These are phyloP conservation scores for Calocera cornea DNA, from an alignment of 768 basidiomycete species.

Conservation along the genomic window DNA sequence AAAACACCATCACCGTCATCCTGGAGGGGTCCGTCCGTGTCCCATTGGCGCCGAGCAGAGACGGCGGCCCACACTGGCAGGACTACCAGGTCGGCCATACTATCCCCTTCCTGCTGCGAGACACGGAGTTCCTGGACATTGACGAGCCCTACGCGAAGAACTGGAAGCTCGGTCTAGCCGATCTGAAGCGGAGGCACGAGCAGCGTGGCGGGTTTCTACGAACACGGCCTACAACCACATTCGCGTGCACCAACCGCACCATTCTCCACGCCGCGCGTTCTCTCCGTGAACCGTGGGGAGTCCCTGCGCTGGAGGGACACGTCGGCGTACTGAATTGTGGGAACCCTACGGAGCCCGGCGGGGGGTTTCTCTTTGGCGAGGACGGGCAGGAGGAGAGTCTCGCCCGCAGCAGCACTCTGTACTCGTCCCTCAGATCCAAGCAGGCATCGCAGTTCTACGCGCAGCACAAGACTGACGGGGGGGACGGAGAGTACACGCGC, in stretches of 20 bases:
- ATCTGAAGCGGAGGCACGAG: too few species aligned
- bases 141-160: too few species aligned
- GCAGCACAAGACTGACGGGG: slow-evolving; percentile 34
- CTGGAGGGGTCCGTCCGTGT: too few species aligned
- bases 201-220: too few species aligned
- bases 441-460: slow-evolving; percentile 48
- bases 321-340: slow-evolving; percentile 28
- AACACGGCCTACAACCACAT: too few species aligned
- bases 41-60: too few species aligned
- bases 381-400: slow-evolving; percentile 73
- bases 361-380: slow-evolving; percentile 59
- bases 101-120: too few species aligned
- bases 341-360: slow-evolving; percentile 55
- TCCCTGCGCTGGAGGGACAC: background rate
- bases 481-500: slow-evolving; percentile 55
- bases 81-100: too few species aligned
- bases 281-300: background rate
- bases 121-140: too few species aligned
- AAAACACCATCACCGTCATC: too few species aligned
- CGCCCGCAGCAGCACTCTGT: slow-evolving; percentile 61
- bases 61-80: too few species aligned
- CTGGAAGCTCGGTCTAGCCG: too few species aligned
- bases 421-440: slow-evolving; percentile 43
- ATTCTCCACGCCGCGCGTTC: background rate
- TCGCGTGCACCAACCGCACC: slow-evolving; percentile 1